Evolutionary conservation across 805 yeast genomes (phyloP), one percentile per base, ranked within the genome.

Genomic region (Ogataea kodamae): DNA sequence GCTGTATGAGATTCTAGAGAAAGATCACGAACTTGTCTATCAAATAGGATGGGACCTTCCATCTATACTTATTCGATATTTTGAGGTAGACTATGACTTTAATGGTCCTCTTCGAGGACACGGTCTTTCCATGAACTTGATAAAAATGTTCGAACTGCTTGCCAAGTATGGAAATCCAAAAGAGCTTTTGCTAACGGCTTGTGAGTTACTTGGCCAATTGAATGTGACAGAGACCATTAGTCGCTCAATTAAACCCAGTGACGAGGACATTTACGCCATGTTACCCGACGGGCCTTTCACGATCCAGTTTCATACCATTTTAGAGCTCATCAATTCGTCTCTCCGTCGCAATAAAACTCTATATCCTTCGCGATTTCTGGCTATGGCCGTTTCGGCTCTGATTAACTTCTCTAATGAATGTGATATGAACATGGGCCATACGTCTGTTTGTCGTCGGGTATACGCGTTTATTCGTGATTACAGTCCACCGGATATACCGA

Each of bases 31-130:
- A 8, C 57, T 86, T 18, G 64, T 78, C 0, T 66, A 70, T 26
- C 82, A 80, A 45, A 76, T 88, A 40, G 95, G 95, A 2, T 89
- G 97, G 97, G 97, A 89, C 56, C 53, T 89, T n/a, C 96, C 96
- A 1, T 70, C 69, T 19, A 59, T 84, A 31, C 45, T 89, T 5
- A 49, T 86, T 27, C 65, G 67, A 7, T 83, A 70, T 53, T 53
- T 81, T n/a, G 63, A 63, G 8, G 34, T 51, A 6, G 20, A 22
- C 7, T 13, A 16, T 13, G 12, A 2, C 11, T 28, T 28, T 5
- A 13, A 15, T 4, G 19, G 19, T 3, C 12, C 15, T 5, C 25
- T 28, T 8, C 3, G 5, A 3, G 18, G 10, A 5, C 32, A 28
- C 18, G 11, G 16, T 6, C 9, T 9, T 2, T 21, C 32, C 5